Evolutionary conservation across 441 rosid genomes (phyloP), one percentile per base, ranked within the genome.

Genomic region (Populus hybrid): DNA sequence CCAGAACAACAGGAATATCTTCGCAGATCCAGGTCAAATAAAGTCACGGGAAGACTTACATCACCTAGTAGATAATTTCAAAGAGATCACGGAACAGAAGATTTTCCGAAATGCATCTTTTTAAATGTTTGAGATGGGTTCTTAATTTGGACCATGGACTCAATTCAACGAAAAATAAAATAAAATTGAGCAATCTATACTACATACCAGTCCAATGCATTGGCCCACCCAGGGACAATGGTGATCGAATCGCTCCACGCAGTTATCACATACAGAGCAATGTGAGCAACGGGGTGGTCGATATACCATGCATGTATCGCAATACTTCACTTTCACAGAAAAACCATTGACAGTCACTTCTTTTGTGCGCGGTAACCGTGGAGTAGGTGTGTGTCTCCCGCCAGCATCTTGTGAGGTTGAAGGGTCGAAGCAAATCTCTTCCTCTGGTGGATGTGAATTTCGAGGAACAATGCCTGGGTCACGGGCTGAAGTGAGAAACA

Each of bases 141-240:
- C 32, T 26, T 8, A 65, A 46, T 24, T 70, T 42, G 20, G 70
- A 14, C 63, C 66, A 21, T 50, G 10, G 74, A 26, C 12, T 67
- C n/a, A 34, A 66, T 21, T 23, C 20, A 67, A 6, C n/a, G 54
- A 57, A 75, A 64, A 36, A 77, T 28, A 72, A 32, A 9, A 69
- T 38, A 11, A 23, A n/a, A 28, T 30, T 4, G 61, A 6, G 69
- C 67, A 78, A 18, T 70, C 3, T 2, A 21, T 23, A 77, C 26
- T 77, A 71, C 88, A 77, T 89, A 94, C 98, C 88, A 88, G 79
- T 87, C 98, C 98, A 81, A 94, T 89, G 88, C 98, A 94, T 79
- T 94, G 98, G 72, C 98, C 97, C 21, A 94, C 95, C 98, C 98
- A 94, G 26, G 97, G 97, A 76, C 98, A 94, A 77, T 94, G 98